Evolutionary conservation across 169 alveolate species (phyloP), one percentile per base, ranked within the genome.

Genomic region (Eimeria zaria): DNA sequence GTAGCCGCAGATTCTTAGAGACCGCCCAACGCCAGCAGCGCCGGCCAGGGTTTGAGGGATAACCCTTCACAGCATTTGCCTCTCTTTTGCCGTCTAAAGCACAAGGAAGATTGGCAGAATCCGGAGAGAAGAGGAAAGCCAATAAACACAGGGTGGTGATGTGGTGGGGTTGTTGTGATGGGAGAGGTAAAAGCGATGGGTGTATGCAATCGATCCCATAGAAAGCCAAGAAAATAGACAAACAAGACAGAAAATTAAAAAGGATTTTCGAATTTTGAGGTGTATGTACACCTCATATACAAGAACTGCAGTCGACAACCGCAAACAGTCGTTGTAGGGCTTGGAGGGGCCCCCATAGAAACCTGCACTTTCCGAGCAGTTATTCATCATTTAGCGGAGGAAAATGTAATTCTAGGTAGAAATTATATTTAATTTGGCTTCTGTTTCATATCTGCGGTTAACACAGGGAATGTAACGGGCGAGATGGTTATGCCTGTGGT

Each of bases 341-440:
- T 73, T 73, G 58, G 84, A 55, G 80, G 84, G 84, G 84, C 84
- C 84, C 84, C 84, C 84, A 73, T 64, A 36, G 74, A 64, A 64
- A 64, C 74, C 39, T 16, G 74, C 74, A 64, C 36, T 24, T 64
- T 64, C 74, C 18, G 74, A 1, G 39, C 41, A 64, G 74, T 27
- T 64, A 27, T 64, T 7, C 2, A n/a, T 36, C 74, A 64, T 24
- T 7, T 39, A 64, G 14, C 39, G 22, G 36, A 16, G 18, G 27
- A n/a, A 64, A 64, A 64, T n/a, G 74, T 39, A 64, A 64, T n/a
- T 8, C 11, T 7, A 64, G 7, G 74, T 64, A 64, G 74, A 64
- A 64, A 27, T 64, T n/a, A 64, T 27, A 64, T n/a, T 7, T 1
- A 64, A 27, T 27, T 27, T 64, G 44, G 39, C 41, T 22, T n/a